phyloP scores from a whole-genome alignment of 345 rosid genomes.

The Chamaenerion angustifolium region DNA sequence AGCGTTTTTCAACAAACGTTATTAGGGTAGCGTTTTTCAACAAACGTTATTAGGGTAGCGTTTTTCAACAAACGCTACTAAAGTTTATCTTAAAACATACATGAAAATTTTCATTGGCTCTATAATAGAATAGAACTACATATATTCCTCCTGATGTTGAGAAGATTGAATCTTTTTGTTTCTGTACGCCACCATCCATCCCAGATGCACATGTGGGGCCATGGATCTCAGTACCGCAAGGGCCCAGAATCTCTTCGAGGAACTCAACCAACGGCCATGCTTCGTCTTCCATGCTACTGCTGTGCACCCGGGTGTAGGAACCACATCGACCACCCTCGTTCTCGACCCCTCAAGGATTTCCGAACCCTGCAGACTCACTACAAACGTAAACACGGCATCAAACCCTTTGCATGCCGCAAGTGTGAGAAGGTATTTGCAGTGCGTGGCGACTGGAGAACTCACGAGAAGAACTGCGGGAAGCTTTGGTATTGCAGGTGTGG shows the following conservation, averaged over 20 bases:
- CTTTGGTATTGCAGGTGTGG: conserved; percentile 96
- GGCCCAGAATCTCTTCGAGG: conserved; percentile 94
- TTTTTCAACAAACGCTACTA: too few species aligned
- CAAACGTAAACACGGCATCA: conserved; percentile 87
- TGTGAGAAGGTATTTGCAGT: conserved; percentile 96
- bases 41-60: too few species aligned
- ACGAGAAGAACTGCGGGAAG: conserved; percentile 96
- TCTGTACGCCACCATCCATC: too few species aligned
- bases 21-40: too few species aligned
- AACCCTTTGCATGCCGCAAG: conserved; percentile 85
- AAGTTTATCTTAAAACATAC: too few species aligned
- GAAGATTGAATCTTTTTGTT: too few species aligned
- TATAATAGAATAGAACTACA: too few species aligned
- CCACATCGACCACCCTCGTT: conserved; percentile 87
- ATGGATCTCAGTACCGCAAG: conserved; percentile 91
- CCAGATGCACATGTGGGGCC: conserved; percentile 99
- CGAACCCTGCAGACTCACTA: conserved; percentile 98
- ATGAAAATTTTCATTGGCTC: too few species aligned
- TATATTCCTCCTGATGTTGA: too few species aligned
- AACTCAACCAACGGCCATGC: conserved; percentile 93
- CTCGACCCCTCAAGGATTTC: conserved; percentile 85
- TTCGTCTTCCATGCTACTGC: conserved; percentile 85
- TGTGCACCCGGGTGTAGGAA: conserved; percentile 91
- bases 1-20: too few species aligned
- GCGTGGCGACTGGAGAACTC: conserved; percentile 97